Conservation (phyloP, 2,329 filamentous ascomycete species). For the Scleromitrula shiraiana region DNA sequence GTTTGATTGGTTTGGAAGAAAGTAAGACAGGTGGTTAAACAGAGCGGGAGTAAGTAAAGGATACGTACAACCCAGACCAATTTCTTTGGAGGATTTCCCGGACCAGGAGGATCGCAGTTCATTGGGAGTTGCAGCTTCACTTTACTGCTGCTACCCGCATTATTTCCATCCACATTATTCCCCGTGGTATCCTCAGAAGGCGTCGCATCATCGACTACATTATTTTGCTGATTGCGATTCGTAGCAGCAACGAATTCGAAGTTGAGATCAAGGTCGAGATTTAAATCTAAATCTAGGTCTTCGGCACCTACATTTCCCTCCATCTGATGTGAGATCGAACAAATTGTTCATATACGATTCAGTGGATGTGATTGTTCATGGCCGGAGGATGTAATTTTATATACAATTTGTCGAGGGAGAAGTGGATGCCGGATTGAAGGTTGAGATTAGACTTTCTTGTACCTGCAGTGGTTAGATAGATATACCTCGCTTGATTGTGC, state of each 20-base stretch:
- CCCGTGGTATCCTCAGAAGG: constrained; percentile 11
- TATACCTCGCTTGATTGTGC: constrained; percentile 1
- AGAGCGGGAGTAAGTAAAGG: too few relatives aligned
- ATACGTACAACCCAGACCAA: constrained; percentile 78
- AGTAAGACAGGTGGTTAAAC: too few relatives aligned
- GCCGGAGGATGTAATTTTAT: neutral
- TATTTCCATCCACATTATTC: too few relatives aligned
- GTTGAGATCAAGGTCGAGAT: neutral
- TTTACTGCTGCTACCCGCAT: constrained; percentile 21
- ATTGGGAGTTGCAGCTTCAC: constrained; percentile 58
- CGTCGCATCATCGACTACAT: constrained; percentile 16
- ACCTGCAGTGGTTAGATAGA: too few relatives aligned
- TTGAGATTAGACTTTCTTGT: too few relatives aligned
- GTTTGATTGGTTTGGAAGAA: too few relatives aligned
- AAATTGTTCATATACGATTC: neutral
- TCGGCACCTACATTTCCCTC: neutral
- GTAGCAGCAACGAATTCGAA: neutral
- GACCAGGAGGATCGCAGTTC: constrained; percentile 77
- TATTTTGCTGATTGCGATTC: constrained; percentile 11
- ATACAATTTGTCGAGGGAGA: too few relatives aligned
- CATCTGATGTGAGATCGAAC: neutral
- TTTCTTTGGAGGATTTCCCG: constrained; percentile 60
- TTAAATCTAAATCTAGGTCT: neutral
- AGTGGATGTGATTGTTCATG: neutral
- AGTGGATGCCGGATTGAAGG: too few relatives aligned